phyloP scores from a whole-genome alignment of 306 rosid species.

The Calophaca sinica region DNA sequence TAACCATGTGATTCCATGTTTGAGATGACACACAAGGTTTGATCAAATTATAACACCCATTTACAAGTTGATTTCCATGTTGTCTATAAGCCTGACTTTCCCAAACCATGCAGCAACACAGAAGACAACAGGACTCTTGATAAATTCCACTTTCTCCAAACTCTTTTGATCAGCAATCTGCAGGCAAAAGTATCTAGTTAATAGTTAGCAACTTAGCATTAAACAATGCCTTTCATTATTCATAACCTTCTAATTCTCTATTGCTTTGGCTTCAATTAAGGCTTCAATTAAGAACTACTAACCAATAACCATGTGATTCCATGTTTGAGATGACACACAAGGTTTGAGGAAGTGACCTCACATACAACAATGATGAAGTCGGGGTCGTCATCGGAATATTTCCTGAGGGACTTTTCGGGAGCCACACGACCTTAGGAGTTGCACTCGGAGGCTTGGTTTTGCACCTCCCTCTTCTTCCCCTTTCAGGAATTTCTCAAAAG shows the following conservation, averaged over 20 bases:
- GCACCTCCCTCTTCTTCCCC: too few relatives aligned
- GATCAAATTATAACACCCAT: constrained; percentile 14
- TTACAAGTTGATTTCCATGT: constrained; percentile 73
- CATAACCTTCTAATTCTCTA: constrained; percentile 8
- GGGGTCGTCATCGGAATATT: too few relatives aligned
- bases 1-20: not conserved
- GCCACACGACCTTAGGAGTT: too few relatives aligned
- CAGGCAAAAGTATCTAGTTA: constrained; percentile 38
- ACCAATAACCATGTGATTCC: not conserved
- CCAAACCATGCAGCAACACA: constrained; percentile 94
- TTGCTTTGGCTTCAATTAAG: constrained; percentile 30
- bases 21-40: constrained; percentile 22
- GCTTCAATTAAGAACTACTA: constrained; percentile 15
- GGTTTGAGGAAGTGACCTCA: too few relatives aligned
- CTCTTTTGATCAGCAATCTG: constrained; percentile 84
- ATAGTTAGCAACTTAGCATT: constrained; percentile 34
- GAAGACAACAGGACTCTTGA: constrained; percentile 75
- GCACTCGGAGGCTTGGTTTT: too few relatives aligned
- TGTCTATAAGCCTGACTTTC: constrained; percentile 80
- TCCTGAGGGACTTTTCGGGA: too few relatives aligned
- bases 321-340: constrained; percentile 19
- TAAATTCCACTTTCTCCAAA: constrained; percentile 65
- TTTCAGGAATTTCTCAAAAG: too few relatives aligned
- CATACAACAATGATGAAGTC: too few relatives aligned
- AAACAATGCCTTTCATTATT: constrained; percentile 19